Evolutionary conservation across 2,329 filamentous ascomycete genomes (phyloP), one percentile per base, ranked within the genome.

Genomic region (Cladosporium phlei): DNA sequence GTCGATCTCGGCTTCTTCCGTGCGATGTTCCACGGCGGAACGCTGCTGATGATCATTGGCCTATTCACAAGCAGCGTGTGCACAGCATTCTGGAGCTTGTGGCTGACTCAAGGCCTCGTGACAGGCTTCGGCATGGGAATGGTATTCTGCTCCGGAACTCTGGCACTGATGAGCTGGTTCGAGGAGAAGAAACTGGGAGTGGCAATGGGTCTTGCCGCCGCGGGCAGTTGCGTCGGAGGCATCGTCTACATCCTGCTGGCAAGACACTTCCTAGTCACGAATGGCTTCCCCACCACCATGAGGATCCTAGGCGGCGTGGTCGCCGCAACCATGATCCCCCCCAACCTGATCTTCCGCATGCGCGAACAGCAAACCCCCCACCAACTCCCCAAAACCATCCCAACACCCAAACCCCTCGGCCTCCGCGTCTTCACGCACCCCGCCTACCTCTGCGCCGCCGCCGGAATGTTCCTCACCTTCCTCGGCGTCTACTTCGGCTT

Each of bases 131-230:
- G 47, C 5, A 67, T 57, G 63, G 67, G 52, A 29, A 54, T 62
- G 51, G 56, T 53, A 10, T 69, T 56, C 47, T 62, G 55, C 46
- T 53, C 51, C 14, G 65, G 46, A 0, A 53, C 63, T 10, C 53
- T 62, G 1, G 58, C 65, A 2, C 43, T 68, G 1, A 59, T 62
- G 35, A 59, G 55, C 21, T 69, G 63, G 47, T 69, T 69, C 46
- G 54, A 58, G 20, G 57, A 61, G 40, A 58, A 53, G 19, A 62
- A 59, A 17, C 46, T 65, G 16, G 64, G 60, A 32, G 37, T 62
- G 11, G 65, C 65, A 9, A 59, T 63, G 35, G 63, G 55, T 2
- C 47, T 67, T 12, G 59, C 55, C 11, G 60, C 63, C 2, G 60
- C 62, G 3, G 65, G 66, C 2, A 59, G 60, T 14, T 63, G 60